These are phyloP conservation scores for Goffeauzyma gilvescens DNA, from an alignment of 768 basidiomycete species.

Conservation along the genomic window DNA sequence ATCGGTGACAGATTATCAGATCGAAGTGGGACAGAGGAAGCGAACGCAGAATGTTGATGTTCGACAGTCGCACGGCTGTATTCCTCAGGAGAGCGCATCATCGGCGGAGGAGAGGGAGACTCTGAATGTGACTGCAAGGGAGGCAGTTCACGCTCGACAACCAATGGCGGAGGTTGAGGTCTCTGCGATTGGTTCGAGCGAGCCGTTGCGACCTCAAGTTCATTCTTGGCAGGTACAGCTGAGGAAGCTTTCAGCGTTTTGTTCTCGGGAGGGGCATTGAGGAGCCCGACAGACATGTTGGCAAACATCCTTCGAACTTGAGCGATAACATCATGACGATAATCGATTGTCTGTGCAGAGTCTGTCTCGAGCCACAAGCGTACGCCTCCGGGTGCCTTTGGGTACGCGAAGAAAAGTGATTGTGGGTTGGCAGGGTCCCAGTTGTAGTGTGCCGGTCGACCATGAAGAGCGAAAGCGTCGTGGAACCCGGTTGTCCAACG, in stretches of 20 bases:
- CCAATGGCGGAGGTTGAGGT: too few species aligned
- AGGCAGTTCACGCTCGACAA: too few species aligned
- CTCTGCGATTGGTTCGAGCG: too few species aligned
- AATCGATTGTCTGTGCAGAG: constrained; percentile 55
- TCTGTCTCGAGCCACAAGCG: constrained; percentile 73
- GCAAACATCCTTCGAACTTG: constrained; percentile 38
- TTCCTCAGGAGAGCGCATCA: too few species aligned
- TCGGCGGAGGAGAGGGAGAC: too few species aligned
- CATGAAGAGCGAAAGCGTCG: constrained; percentile 72
- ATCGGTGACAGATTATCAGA: constrained; percentile 43
- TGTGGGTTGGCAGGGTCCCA: constrained; percentile 71
- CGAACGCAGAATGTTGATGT: too few species aligned
- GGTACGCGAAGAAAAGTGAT: constrained; percentile 85
- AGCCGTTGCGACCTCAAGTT: too few species aligned
- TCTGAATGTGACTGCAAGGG: too few species aligned
- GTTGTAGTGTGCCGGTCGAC: constrained; percentile 62
- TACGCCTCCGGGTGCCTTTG: constrained; percentile 68
- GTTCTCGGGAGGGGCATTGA: background rate
- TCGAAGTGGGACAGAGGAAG: constrained; percentile 1
- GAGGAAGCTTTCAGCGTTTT: too few species aligned
- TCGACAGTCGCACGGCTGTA: too few species aligned
- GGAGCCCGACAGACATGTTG: background rate
- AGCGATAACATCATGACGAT: constrained; percentile 58
- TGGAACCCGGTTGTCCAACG: constrained; percentile 75
- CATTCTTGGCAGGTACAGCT: too few species aligned